Evolutionary conservation across 768 basidiomycete species (phyloP).

Genomic region (Phallus indusiatus): DNA sequence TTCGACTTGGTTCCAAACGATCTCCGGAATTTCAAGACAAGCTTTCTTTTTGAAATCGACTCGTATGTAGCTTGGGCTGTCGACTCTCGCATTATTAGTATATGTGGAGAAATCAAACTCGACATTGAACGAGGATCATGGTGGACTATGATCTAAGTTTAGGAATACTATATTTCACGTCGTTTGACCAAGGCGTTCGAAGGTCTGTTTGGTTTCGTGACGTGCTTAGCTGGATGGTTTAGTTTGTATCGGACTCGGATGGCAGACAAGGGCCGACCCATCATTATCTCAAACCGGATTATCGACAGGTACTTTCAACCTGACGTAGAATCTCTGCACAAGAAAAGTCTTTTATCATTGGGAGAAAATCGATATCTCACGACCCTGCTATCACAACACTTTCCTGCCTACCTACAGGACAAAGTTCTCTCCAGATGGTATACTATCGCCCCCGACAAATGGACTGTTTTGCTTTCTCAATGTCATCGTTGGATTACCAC

Average conservation of each 20-base stretch:
- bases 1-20: slow-evolving; percentile 77
- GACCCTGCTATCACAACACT: slow-evolving; percentile 90
- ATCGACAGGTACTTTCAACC: slow-evolving; percentile 93
- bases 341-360: slow-evolving; percentile 91
- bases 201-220: slow-evolving; percentile 86
- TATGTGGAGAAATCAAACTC: slow-evolving; percentile 68
- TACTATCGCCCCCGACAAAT: too few species aligned
- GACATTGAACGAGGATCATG: slow-evolving; percentile 89
- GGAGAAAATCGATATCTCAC: too few species aligned
- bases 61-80: too few species aligned
- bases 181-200: slow-evolving; percentile 94
- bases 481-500: too few species aligned
- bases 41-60: slow-evolving; percentile 81
- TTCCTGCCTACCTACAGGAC: too few species aligned
- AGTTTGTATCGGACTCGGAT: slow-evolving; percentile 89
- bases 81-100: too few species aligned
- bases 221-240: slow-evolving; percentile 95
- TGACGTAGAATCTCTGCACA: slow-evolving; percentile 89
- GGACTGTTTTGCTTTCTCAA: too few species aligned
- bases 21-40: slow-evolving; percentile 88
- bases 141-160: slow-evolving; percentile 99
- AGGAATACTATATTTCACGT: slow-evolving; percentile 94
- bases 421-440: too few species aligned
- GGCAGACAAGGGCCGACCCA: slow-evolving; percentile 88
- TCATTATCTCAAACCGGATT: slow-evolving; percentile 93